These are phyloP conservation scores for Eremothecium sinecaudum DNA, from an alignment of 1,139 yeast species.

Conservation along the genomic window DNA sequence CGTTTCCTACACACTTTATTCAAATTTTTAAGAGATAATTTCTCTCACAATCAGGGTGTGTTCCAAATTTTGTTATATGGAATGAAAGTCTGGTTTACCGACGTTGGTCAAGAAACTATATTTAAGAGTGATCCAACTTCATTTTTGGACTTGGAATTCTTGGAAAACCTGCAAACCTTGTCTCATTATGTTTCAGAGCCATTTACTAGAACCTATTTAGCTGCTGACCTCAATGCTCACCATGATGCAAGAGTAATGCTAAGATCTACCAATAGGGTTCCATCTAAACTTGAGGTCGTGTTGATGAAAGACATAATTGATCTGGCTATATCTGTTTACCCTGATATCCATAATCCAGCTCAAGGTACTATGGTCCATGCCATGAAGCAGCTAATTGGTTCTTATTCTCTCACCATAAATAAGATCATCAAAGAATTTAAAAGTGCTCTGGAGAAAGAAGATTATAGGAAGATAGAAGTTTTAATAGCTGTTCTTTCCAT, in stretches of 20 bases:
- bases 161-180: conserved; percentile 39
- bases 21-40: conserved; percentile 40
- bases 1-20: conserved; percentile 54
- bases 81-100: conserved; percentile 72
- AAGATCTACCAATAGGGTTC: conserved; percentile 67
- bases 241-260: conserved; percentile 69
- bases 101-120: conserved; percentile 67
- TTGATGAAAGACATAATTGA: conserved; percentile 62
- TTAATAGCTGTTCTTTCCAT: conserved; percentile 51
- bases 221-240: conserved; percentile 65
- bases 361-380: conserved; percentile 61
- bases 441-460: conserved; percentile 44
- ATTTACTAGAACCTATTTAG: conserved; percentile 68
- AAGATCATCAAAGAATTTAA: conserved; percentile 37
- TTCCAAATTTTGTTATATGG: conserved; percentile 59
- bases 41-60: conserved; percentile 61
- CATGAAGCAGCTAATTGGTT: conserved; percentile 64
- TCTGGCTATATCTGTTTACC: conserved; percentile 61
- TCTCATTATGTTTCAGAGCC: conserved; percentile 52
- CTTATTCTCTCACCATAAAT: conserved; percentile 46
- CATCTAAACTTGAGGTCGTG: conserved; percentile 55
- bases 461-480: conserved; percentile 49
- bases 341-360: conserved; percentile 62
- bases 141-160: conserved; percentile 37
- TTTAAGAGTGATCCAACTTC: conserved; percentile 47